These are phyloP conservation scores for Linnemannia zychae DNA, from an alignment of 192 early-diverging fungal species.

Conservation along the genomic window DNA sequence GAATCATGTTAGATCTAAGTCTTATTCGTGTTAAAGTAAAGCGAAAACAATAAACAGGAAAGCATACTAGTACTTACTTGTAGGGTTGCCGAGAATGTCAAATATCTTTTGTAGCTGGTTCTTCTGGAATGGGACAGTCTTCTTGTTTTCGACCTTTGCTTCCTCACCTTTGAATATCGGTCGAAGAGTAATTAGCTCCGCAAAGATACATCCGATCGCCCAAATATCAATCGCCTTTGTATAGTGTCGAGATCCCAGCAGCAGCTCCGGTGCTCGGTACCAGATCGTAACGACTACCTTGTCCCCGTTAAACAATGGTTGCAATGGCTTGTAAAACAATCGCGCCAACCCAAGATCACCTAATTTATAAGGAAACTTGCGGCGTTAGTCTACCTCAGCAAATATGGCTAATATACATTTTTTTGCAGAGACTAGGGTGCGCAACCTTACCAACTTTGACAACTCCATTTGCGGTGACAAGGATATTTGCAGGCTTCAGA, in stretches of 20 bases:
- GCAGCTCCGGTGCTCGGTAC: constrained; percentile 95
- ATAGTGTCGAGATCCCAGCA: constrained; percentile 91
- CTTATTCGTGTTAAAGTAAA: constrained; percentile 52
- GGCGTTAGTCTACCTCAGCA: neutral
- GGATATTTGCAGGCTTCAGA: constrained; percentile 94
- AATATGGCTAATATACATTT: neutral
- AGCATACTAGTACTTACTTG: constrained; percentile 45
- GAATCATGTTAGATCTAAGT: constrained; percentile 36
- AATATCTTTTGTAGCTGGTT: constrained; percentile 90
- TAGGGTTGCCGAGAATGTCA: constrained; percentile 91
- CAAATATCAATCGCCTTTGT: constrained; percentile 83
- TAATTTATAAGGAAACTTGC: constrained; percentile 15
- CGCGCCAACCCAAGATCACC: constrained; percentile 95
- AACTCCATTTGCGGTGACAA: constrained; percentile 89
- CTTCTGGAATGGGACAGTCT: constrained; percentile 86
- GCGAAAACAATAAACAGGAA: neutral
- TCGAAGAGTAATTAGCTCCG: constrained; percentile 83
- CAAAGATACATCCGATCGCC: constrained; percentile 97
- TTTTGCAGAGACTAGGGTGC: neutral
- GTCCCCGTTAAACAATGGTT: constrained; percentile 86
- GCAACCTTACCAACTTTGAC: constrained; percentile 87
- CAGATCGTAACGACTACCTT: constrained; percentile 95
- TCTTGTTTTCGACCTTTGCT: constrained; percentile 86
- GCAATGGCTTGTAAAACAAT: constrained; percentile 78
- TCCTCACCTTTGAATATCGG: constrained; percentile 96